These are phyloP conservation scores for Colletotrichum noveboracense DNA, from an alignment of 2,329 filamentous ascomycete species.

Conservation along the genomic window DNA sequence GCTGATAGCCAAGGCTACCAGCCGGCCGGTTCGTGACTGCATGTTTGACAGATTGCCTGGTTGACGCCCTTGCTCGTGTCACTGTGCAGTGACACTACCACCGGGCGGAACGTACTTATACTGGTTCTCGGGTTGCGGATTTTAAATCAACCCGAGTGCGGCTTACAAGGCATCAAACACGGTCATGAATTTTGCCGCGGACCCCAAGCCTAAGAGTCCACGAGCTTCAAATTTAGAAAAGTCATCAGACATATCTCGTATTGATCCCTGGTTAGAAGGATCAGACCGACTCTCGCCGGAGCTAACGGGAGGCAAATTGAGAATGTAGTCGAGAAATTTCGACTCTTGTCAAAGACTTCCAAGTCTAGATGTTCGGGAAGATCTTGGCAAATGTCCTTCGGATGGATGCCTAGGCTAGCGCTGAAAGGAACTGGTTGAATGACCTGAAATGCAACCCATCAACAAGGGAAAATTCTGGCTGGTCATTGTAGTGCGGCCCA, in stretches of 20 bases:
- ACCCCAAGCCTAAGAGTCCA: neutral
- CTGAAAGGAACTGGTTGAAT: neutral
- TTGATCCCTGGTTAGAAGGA: neutral
- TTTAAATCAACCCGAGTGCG: neutral
- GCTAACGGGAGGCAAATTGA: neutral
- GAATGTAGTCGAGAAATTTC: neutral
- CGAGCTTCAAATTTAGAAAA: neutral
- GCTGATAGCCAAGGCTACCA: neutral
- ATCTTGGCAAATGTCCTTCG: neutral
- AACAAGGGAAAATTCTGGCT: neutral
- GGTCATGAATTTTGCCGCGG: neutral
- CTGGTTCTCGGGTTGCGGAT: neutral
- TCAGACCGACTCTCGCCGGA: neutral
- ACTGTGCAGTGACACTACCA: neutral
- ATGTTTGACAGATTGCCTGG: neutral
- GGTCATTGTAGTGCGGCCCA: neutral
- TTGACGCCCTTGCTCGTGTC: neutral
- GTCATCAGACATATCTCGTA: neutral
- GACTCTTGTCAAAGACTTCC: neutral
- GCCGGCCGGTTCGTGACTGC: neutral
- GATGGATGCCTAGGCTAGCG: neutral
- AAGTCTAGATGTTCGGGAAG: neutral
- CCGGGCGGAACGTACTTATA: neutral
- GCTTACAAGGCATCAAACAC: neutral
- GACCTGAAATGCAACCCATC: neutral